Conservation (phyloP, 148 eudicot genomes). For the Fagopyrum tataricum region DNA sequence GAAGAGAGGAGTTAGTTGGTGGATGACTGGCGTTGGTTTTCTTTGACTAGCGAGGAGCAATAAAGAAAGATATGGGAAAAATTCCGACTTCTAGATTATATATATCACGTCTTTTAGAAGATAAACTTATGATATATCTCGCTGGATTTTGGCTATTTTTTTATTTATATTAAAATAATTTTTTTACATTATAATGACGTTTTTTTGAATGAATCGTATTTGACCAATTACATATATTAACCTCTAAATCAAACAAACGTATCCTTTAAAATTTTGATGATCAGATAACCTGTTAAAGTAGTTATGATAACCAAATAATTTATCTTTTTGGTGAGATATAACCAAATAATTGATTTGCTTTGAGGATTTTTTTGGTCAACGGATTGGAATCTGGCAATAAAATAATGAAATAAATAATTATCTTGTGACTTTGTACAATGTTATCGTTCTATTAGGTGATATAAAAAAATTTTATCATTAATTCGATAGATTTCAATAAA, state of each 20-base stretch:
- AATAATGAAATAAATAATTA: no score
- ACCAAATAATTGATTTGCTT: no score
- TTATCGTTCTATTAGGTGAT: no score
- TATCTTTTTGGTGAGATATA: no score
- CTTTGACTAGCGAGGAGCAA: not conserved
- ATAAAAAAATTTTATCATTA: no score
- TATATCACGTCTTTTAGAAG: no score
- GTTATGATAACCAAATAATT: no score
- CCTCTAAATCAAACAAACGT: not conserved
- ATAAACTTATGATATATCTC: no score
- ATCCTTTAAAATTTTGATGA: not conserved
- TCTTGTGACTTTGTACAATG: no score
- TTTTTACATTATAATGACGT: not conserved
- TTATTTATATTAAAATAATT: not conserved
- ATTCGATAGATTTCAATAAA: no score
- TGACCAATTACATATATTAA: not conserved
- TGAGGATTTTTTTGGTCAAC: no score
- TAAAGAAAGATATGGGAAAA: not conserved
- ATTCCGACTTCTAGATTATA: not conserved
- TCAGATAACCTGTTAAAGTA: not conserved
- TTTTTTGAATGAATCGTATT: not conserved
- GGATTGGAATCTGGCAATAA: no score
- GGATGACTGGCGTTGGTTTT: conserved; percentile 3
- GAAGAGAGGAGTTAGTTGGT: not conserved
- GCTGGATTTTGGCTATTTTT: not conserved